Evolutionary conservation across 116 monocot species (phyloP), one percentile per base, ranked within the genome.

Genomic region (Zostera marina): DNA sequence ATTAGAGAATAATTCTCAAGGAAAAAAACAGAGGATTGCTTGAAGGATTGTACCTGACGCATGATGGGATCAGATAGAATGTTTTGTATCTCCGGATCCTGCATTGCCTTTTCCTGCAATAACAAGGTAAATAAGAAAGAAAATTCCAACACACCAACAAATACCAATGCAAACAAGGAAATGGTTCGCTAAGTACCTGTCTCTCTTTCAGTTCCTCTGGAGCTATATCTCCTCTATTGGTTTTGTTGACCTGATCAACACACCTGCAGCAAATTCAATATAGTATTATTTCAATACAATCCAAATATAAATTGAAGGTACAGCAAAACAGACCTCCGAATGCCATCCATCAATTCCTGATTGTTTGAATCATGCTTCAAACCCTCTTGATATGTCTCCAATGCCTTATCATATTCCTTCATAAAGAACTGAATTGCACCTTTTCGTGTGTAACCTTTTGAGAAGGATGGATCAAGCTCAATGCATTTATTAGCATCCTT

Each of bases 401-500:
- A 39, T 47, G 99, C 99, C 54, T 99, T 99, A 45, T 91, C 91
- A 54, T 99, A 79, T 54, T 99, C 99, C 66, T 99, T 91, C 91
- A 99, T 99, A 58, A 99, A 87, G 70, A 91, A 99, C 45, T 87
- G 81, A 23, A 91, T 58, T 11, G 91, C 79, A 63, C 87, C 91
- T 71, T 99, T 91, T 63, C 99, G 86, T 7, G 76, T 84, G 54
- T 99, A 99, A 15, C 99, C 99, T 59, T 99, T 99, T 15, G 75
- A 48, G 48, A 91, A 99, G 0, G 83, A 71, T 25, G 99, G 91
- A 52, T 99, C 91, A 26, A 99, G 76, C 62, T 99, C 99, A 59
- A 91, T 86, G 75, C 99, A 99, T 53, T 83, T 99, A 71, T 99
- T 81, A 45, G 98, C 98, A 69, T 99, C 99, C 60, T 99, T 91